phyloP scores from a whole-genome alignment of 305 asterid genomes.

The Solanum hybrid region DNA sequence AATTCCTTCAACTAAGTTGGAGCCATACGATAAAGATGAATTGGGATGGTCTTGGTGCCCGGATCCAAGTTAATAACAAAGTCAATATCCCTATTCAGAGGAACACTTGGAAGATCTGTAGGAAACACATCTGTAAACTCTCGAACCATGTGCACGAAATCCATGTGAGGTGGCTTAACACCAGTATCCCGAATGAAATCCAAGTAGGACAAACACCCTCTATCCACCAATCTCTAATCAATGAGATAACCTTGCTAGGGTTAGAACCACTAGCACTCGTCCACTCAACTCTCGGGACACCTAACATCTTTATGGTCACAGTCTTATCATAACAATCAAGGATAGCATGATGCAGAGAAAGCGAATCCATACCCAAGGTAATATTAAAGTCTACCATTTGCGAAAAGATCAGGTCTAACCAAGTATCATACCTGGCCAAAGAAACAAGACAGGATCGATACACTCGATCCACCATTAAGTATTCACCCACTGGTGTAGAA shows the following conservation, averaged over 20 bases:
- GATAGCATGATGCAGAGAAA: background rate
- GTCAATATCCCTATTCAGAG: background rate
- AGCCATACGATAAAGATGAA: background rate
- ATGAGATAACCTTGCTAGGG: background rate
- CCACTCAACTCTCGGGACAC: background rate
- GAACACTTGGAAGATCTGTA: background rate
- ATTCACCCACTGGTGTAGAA: background rate
- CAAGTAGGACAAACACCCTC: background rate
- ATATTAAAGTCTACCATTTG: background rate
- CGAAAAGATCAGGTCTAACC: background rate
- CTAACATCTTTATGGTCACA: background rate
- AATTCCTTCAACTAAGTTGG: background rate
- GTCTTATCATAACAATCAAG: background rate
- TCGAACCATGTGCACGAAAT: background rate
- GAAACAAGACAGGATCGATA: background rate
- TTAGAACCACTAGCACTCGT: background rate
- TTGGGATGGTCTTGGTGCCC: background rate
- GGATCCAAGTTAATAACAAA: background rate
- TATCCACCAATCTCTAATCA: background rate
- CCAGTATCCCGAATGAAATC: background rate
- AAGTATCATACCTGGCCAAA: background rate
- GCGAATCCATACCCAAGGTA: background rate
- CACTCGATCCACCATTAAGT: background rate
- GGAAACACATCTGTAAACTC: background rate
- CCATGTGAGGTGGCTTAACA: background rate